Conservation (phyloP, 2,329 filamentous ascomycete genomes). For the Ophiostoma himal-ulmi region DNA sequence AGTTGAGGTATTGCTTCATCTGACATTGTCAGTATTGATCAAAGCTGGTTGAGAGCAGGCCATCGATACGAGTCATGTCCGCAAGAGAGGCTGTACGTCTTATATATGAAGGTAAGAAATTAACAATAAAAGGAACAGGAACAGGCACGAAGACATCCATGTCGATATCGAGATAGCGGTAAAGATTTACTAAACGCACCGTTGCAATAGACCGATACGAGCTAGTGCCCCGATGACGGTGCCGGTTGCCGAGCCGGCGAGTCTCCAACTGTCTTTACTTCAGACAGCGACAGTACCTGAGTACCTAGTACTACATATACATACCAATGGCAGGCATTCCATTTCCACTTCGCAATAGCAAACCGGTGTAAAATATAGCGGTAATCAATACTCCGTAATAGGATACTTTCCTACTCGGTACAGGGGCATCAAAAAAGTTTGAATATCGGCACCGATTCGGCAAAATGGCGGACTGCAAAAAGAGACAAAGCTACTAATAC, state of each 20-base stretch:
- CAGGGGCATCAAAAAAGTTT: background rate
- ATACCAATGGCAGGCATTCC: background rate
- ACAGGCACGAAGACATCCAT: background rate
- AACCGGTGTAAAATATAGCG: background rate
- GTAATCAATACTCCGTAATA: background rate
- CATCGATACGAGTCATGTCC: background rate
- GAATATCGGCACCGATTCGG: background rate
- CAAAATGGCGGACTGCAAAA: background rate
- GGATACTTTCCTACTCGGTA: background rate
- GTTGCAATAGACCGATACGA: background rate
- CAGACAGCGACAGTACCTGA: too few relatives aligned
- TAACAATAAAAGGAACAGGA: background rate
- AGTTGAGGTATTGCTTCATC: background rate
- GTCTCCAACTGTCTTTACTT: background rate
- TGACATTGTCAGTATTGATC: background rate
- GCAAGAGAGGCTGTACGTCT: background rate
- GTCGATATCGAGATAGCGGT: background rate
- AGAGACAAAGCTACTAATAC: background rate
- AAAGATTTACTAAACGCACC: background rate
- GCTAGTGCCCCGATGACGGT: background rate
- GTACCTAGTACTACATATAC: background rate
- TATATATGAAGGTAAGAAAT: background rate
- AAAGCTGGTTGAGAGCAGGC: background rate
- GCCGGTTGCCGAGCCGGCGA: conserved; percentile 4
- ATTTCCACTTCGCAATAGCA: background rate